Conservation (phyloP, 441 rosid species). For the Rhodomyrtus psidioides region DNA sequence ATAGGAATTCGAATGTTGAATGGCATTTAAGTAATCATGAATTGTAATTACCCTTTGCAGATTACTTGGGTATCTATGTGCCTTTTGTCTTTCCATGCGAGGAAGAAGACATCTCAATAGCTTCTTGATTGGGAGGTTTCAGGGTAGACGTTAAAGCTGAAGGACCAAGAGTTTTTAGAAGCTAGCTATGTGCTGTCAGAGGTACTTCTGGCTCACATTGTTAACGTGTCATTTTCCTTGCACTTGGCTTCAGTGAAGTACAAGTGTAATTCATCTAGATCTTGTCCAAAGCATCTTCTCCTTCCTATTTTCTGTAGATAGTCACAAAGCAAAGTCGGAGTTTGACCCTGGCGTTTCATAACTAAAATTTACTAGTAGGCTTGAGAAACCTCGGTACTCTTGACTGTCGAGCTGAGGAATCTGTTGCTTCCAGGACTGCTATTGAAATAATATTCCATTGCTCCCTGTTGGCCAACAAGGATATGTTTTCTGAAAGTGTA, state of each 20-base stretch:
- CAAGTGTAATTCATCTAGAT: not conserved
- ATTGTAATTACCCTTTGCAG: not conserved
- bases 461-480: no score
- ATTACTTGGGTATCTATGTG: not conserved
- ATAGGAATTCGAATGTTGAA: not conserved
- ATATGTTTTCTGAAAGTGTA: no score
- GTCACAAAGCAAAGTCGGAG: no score
- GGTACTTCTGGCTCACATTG: slow-evolving; percentile 14
- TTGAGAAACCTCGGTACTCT: no score
- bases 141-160: slow-evolving; percentile 47
- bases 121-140: not conserved
- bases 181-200: slow-evolving; percentile 63
- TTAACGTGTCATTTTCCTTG: not conserved
- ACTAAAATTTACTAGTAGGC: no score
- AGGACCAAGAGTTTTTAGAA: slow-evolving; percentile 75
- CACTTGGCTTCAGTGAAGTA: not conserved
- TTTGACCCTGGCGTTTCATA: no score
- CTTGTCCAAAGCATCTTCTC: not conserved
- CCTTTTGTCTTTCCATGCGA: not conserved
- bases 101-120: not conserved
- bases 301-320: no score
- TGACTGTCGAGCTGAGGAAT: no score
- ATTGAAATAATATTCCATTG: no score
- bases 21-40: not conserved
- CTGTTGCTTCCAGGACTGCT: no score